These are phyloP conservation scores for Plantago coronopus DNA, from an alignment of 305 asterid species.

Conservation along the genomic window DNA sequence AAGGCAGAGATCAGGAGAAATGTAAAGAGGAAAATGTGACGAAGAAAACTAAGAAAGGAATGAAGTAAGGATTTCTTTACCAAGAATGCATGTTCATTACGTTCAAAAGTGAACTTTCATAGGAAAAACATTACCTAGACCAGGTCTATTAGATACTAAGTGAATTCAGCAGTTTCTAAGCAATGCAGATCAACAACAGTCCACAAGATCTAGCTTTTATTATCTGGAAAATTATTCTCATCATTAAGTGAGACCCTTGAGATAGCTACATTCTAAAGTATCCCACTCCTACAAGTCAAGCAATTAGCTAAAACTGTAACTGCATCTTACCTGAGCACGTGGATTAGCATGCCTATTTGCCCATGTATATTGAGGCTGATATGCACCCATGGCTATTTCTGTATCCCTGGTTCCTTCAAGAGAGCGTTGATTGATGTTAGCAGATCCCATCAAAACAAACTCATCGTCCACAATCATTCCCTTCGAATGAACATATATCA, in stretches of 20 bases:
- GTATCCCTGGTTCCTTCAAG: conserved; percentile 69
- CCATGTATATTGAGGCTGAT: conserved; percentile 71
- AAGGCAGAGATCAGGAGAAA: too few relatives aligned
- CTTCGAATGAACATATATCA: conserved; percentile 78
- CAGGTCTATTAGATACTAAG: neutral
- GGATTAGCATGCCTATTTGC: conserved; percentile 39
- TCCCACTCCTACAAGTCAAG: neutral
- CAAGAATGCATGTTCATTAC: neutral
- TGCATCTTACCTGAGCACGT: conserved; percentile 46
- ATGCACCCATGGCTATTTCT: conserved; percentile 71
- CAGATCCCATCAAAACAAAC: conserved; percentile 60
- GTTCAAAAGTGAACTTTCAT: neutral
- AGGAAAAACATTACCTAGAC: neutral
- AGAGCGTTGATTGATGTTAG: conserved; percentile 75
- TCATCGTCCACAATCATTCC: conserved; percentile 84
- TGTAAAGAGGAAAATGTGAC: too few relatives aligned
- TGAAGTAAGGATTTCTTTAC: too few relatives aligned
- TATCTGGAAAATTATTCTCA: too few relatives aligned
- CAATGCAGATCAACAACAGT: neutral
- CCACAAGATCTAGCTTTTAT: neutral
- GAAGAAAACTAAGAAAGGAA: too few relatives aligned
- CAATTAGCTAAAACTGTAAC: neutral
- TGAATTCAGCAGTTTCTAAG: neutral
- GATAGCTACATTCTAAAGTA: neutral
- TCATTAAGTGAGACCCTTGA: neutral